These are phyloP conservation scores for Ophiostoma piceae DNA, from an alignment of 2,329 filamentous ascomycete species.

Conservation along the genomic window DNA sequence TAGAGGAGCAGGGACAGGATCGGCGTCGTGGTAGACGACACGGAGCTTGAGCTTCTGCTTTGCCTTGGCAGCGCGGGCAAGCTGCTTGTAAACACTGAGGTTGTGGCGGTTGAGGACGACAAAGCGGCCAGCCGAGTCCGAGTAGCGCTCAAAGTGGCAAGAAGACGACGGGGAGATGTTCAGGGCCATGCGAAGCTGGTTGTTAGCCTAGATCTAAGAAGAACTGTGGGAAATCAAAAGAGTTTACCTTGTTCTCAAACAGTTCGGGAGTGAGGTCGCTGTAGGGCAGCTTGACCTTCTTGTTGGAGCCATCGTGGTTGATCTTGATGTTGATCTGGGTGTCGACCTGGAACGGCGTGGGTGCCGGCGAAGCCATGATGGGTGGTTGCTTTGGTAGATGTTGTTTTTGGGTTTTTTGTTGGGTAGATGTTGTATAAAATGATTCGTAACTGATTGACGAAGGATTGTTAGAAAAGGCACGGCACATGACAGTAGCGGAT, in stretches of 20 bases:
- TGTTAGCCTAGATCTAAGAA: not conserved
- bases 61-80: conserved; percentile 93
- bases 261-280: conserved; percentile 64
- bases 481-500: conserved; percentile 1
- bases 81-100: conserved; percentile 84
- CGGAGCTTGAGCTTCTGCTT: conserved; percentile 95
- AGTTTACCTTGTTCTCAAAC: conserved; percentile 78
- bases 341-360: conserved; percentile 43
- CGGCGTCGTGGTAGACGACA: conserved; percentile 43
- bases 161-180: conserved; percentile 56
- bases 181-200: conserved; percentile 64
- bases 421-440: not conserved
- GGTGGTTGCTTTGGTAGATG: not conserved
- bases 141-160: conserved; percentile 82
- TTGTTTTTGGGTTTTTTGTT: not conserved
- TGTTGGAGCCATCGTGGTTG: conserved; percentile 65
- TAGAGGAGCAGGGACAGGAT: no score
- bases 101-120: conserved; percentile 74
- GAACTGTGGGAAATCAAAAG: conserved; percentile 34
- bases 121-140: conserved; percentile 80
- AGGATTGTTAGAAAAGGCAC: conserved; percentile 1
- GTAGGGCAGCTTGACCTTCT: conserved; percentile 84
- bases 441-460: not conserved
- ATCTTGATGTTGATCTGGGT: conserved; percentile 83
- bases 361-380: conserved; percentile 4